Evolutionary conservation across 768 basidiomycete species (phyloP), one percentile per base, ranked within the genome.

Genomic region (Lentinus tigrinus): DNA sequence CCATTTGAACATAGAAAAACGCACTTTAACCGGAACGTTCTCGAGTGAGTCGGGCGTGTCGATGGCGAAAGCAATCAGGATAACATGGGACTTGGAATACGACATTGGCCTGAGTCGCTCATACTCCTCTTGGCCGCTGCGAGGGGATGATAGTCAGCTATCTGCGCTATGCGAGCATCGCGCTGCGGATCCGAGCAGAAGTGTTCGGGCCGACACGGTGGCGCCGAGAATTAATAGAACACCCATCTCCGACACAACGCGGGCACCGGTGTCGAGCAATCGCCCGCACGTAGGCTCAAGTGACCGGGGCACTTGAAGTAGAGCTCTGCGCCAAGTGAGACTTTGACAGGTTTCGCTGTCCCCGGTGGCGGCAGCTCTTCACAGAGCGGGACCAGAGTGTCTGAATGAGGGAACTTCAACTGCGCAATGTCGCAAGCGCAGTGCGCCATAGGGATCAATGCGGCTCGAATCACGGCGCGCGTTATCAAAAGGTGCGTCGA

Each of bases 1-100:
- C 23, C n/a, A 43, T 8, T 3, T 3, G n/a, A 9, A 42, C 19
- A 21, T 17, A 11, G 43, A 24, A 11, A 19, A 3, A 21, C 77
- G 55, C 68, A 89, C 95, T 85, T 98, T 98, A 63, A 88, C 87
- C 21, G 87, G 82, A 21, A 98, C 96, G 76, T 98, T 98, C 64
- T 98, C 95, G 57, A 98, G 78, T 38, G 94, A 96, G 75, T 98
- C 97, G 23, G 93, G 94, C 37, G 94, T 94, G 75, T 98, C 96
- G 67, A 98, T 86, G 49, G 93, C 85, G 71, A 95, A 99, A 44
- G 95, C 95, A 69, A 99, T 98, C 63, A 99, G 85, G 70, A 99
- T 97, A 68, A 99, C 93, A 74, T 99, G 97, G 59, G 96, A 97
- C 78, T 97, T 93, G 52, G 95, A 94, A 75, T 98, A 98, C 47